phyloP scores from a whole-genome alignment of 1,284 basidiomycete species.

The Boletus smithii region DNA sequence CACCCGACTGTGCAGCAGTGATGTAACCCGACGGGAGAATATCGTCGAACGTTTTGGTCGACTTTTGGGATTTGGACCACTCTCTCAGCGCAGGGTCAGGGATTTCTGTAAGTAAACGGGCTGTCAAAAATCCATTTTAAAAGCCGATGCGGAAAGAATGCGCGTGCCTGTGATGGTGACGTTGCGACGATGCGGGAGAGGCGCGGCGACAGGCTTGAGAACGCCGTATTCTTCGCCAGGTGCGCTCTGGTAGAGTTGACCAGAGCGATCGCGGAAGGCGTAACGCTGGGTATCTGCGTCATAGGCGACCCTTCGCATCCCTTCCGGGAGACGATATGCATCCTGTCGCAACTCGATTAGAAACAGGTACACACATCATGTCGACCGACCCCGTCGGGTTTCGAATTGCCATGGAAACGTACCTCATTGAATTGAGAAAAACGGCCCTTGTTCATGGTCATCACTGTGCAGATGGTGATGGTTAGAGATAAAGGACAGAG shows the following conservation, averaged over 20 bases:
- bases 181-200: constrained; percentile 23
- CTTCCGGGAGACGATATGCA: constrained; percentile 46
- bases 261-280: constrained; percentile 46
- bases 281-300: constrained; percentile 51
- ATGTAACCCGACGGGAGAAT: constrained; percentile 46
- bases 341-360: constrained; percentile 38
- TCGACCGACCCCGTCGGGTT: constrained; percentile 1
- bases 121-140: not conserved
- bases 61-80: constrained; percentile 15
- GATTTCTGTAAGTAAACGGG: constrained; percentile 19
- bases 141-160: not conserved
- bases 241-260: constrained; percentile 42
- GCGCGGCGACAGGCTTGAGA: constrained; percentile 36
- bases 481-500: constrained; percentile 1
- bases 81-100: constrained; percentile 19
- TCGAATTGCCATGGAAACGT: constrained; percentile 6
- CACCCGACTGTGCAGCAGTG: constrained; percentile 28
- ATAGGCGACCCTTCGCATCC: constrained; percentile 49
- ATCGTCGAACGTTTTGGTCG: constrained; percentile 42
- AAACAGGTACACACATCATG: not conserved
- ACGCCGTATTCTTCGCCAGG: constrained; percentile 46
- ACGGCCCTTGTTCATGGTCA: constrained; percentile 19
- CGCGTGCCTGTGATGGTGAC: constrained; percentile 30
- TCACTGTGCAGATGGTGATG: constrained; percentile 9
- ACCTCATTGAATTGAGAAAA: constrained; percentile 42